Base-by-base conservation (phyloP, 139 green algal species). In the Micromonas pusilla region DNA sequence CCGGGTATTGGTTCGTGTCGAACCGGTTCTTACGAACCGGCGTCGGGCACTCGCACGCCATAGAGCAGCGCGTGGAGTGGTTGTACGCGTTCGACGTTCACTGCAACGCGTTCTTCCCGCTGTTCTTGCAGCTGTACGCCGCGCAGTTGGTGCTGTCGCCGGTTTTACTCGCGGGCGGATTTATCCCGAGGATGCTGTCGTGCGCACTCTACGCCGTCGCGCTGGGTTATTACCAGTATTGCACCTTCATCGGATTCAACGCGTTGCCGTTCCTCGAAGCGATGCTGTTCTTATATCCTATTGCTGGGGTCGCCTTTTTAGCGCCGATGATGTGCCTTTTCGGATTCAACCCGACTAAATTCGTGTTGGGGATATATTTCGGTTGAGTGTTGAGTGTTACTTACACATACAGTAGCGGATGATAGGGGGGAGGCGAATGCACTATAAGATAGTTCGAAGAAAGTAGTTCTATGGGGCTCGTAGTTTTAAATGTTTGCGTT, bases 61-160 rank as follows among this genome's bases (percentile, higher is more conserved):
- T 93, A 38, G 92, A 97, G 86, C 91, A 96, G 84, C 85, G 88
- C 62, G 89, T 97, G 25, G 93, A 97, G 76, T 96, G 91, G 92
- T 83, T 97, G 83, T 99, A 97, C 79, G 91, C 93, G 0, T 99
- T 98, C 83, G 95, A 99, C 79, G 92, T 98, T 33, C 95, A 99
- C 85, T 97, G 92, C 91, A 99, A 98, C 85, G 90, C 94, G 0
- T 97, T 92, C 83, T 96, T 98, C 76, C 92, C 94, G 0, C 74
- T 97, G 0, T 96, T 97, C 77, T 75, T 97, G 23, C 36, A 92
- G 36, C 72, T 97, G 1, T 94, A 96, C 63, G 70, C 62, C 57
- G 52, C 28, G 31, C 74, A 80, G 62, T 63, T 45, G 19, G 28
- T 80, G 25, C 37, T 73, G 33, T 65, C 33, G n/a, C 74, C 74